Conservation (phyloP, 75 land plant species). For the Pseudotsuga menziesii region DNA sequence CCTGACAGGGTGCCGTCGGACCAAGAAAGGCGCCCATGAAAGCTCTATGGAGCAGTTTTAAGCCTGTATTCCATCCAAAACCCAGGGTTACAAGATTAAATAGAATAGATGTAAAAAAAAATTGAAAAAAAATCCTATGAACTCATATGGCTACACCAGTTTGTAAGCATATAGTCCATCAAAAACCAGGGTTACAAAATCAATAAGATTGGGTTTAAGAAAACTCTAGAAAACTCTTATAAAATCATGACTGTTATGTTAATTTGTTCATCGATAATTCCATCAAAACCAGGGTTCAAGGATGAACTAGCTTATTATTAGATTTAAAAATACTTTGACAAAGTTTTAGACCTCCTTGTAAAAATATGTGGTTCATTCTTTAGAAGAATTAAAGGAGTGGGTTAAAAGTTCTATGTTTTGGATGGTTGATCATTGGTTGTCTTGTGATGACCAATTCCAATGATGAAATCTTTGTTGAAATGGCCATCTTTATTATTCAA, state of each 20-base stretch:
- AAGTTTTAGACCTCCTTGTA: neutral
- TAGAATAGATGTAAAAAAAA: neutral
- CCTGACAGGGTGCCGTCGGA: constrained; percentile 42
- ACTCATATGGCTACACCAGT: neutral
- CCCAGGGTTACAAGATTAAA: neutral
- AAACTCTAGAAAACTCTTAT: neutral
- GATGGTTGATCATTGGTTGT: no score
- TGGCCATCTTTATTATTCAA: no score
- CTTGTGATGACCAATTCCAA: no score
- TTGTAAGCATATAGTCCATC: neutral
- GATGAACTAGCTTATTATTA: neutral
- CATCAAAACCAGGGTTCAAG: neutral
- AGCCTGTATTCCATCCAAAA: constrained; percentile 28
- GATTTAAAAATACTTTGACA: neutral
- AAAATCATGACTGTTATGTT: neutral
- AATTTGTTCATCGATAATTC: neutral
- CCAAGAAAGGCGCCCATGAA: constrained; percentile 71
- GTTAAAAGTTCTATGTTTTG: no score
- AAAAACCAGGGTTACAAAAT: neutral
- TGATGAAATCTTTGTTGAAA: no score
- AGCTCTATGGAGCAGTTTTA: constrained; percentile 66
- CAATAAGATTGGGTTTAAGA: neutral
- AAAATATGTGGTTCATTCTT: no score
- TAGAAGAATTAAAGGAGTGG: no score
- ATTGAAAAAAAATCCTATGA: neutral